Percentiles rank a stretch among this genome's conserved stretches.
These are phyloP conservation scores for Colletotrichum chlorophyti DNA, from an alignment of 2,329 filamentous ascomycete species.

Conservation along the genomic window DNA sequence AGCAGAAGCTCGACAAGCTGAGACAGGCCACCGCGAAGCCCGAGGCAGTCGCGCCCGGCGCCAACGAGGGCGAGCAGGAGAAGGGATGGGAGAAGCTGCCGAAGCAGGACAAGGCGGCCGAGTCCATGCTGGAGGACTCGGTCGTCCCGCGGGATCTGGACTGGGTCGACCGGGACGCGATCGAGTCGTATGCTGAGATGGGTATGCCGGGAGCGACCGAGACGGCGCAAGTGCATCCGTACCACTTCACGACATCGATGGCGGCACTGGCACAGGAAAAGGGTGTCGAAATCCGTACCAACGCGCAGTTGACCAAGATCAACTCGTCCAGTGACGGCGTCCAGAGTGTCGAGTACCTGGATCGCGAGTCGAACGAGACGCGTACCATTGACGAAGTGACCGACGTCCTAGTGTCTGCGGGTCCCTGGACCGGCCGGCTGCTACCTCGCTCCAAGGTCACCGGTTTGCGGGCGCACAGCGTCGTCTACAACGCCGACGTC, in stretches of 20 bases:
- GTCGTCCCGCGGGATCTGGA: conserved; percentile 80
- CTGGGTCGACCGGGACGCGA: conserved; percentile 76
- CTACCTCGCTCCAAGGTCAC: conserved; percentile 65
- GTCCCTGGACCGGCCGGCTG: conserved; percentile 68
- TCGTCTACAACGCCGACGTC: conserved; percentile 69
- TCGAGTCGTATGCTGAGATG: conserved; percentile 82
- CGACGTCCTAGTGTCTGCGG: conserved; percentile 62
- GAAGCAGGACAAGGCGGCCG: conserved; percentile 61
- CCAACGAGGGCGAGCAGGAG: conserved; percentile 31
- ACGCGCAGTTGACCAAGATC: conserved; percentile 72
- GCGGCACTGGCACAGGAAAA: conserved; percentile 75
- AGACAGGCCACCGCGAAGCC: conserved; percentile 30
- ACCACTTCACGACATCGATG: conserved; percentile 87
- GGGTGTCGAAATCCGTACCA: conserved; percentile 72
- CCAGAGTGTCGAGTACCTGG: conserved; percentile 65
- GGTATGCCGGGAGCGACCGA: conserved; percentile 70
- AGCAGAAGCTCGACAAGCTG: conserved; percentile 41
- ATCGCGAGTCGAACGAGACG: conserved; percentile 48
- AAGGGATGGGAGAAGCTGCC: conserved; percentile 68
- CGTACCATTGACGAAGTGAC: conserved; percentile 52
- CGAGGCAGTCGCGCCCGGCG: conserved; percentile 7
- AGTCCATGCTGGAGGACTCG: conserved; percentile 57
- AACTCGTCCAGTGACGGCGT: conserved; percentile 60
- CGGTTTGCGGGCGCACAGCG: conserved; percentile 68
- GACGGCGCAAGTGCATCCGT: conserved; percentile 94